Base-by-base conservation (phyloP, 2,329 filamentous ascomycete species). In the Exophiala mesophila region DNA sequence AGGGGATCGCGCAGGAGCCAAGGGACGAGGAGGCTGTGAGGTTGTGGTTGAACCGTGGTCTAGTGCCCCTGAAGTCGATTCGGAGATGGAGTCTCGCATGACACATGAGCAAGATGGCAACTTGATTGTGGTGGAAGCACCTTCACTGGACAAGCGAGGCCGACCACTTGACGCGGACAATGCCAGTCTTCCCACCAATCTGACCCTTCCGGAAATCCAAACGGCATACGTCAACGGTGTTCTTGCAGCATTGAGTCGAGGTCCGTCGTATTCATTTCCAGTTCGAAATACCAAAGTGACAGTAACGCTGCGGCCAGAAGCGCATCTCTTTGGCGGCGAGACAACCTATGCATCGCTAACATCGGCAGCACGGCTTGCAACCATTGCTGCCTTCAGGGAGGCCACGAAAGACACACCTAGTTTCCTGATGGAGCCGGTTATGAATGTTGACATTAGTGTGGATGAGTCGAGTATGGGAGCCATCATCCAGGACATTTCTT, bases 381-480 rank as follows among this genome's bases (percentile, higher is more conserved):
- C 89, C 0, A 78, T 83, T 45, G 71, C 75, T 6, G 82, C 83
- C 0, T 73, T 97, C 1, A 76, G 77, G 37, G 72, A 78, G 13
- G 78, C 81, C 0, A 72, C 78, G 41, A 66, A 73, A 7, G 63
- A 67, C 19, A 59, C 68, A 2, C 67, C 71, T 2, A 76, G 88
- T 1, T 75, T 76, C 1, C 70, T 98, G 28, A 83, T 97, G 67
- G 92, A 98, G 59, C 92, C 92, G 1, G 85, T 98, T 41, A 96
- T 97, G 88, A 81, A 82, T 47, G 87, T 86, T 4, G 80, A 83
- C 39, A 94, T 98, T 58, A 82, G 79, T 53, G 88, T 92, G 36
- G 86, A 92, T 38, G 90, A 96, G 64, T 74, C 76, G 4, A 82
- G 78, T 5, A 81, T 95, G 1, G 88, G 89, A 3, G 77, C 77